Evolutionary conservation across 305 asterid species (phyloP), one percentile per base, ranked within the genome.

Genomic region (Caryopteris hybrid): DNA sequence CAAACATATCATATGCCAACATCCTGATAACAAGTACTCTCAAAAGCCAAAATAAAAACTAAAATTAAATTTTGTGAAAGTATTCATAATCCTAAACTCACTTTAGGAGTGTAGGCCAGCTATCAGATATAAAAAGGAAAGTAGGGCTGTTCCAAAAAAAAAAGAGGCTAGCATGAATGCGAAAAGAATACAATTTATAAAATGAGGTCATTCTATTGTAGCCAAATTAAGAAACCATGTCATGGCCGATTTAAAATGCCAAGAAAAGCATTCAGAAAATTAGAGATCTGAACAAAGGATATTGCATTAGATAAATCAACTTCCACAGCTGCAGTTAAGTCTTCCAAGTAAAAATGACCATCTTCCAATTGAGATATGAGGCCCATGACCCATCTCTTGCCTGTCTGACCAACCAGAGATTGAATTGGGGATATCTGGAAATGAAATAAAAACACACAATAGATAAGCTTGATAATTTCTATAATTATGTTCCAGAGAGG

Each of bases 271-370:
- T 17, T 64, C 29, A 23, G 66, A 55, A 20, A 16, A 21, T 39
- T 67, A 25, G 31, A 9, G 23, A 55, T 56, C 61, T 23, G 34
- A 46, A 66, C 36, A 72, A 82, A 91, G 99, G 99, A 91, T 94
- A 94, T 94, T 88, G 99, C 95, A 86, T 80, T 82, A 33, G 96
- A 80, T 71, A 91, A 81, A 82, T 94, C 90, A 72, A 87, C 84
- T 86, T 91, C 96, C 13, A 94, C 97, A 55, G 88, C 89, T 33
- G 97, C 96, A 52, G 91, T 82, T 69, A 94, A 82, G 84, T 94
- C 99, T 85, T 94, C 99, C 88, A 94, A 87, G 86, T 81, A 91
- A 81, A 94, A 94, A 79, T 94, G 99, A 36, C 96, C 96, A 79
- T 94, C 99, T 77, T 94, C 99, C 79, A 93, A 74, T 84, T 91